phyloP scores from a whole-genome alignment of 805 yeast genomes.

The Zygotorulaspora sp. region DNA sequence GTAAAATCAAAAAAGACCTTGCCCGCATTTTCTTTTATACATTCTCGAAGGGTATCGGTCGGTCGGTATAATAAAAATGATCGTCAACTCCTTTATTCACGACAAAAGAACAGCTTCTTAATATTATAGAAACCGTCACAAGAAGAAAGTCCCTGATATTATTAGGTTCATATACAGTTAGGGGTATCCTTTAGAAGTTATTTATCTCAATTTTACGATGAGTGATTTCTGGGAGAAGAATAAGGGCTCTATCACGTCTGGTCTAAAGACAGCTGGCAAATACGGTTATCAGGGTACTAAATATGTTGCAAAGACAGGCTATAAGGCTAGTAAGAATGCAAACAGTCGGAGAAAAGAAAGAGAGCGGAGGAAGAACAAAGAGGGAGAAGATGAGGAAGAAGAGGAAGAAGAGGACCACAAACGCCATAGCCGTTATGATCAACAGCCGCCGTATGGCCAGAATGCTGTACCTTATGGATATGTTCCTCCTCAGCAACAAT shows the following conservation, averaged over 20 bases:
- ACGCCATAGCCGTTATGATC: neutral
- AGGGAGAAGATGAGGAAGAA: slow-evolving; percentile 7
- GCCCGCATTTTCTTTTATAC: too few relatives aligned
- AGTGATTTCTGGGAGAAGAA: slow-evolving; percentile 41
- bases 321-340: slow-evolving; percentile 38
- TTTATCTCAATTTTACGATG: slow-evolving; percentile 16
- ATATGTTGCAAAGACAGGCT: slow-evolving; percentile 40
- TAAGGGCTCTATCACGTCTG: slow-evolving; percentile 38
- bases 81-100: too few relatives aligned
- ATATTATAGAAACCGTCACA: too few relatives aligned
- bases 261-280: slow-evolving; percentile 37
- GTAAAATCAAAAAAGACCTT: too few relatives aligned
- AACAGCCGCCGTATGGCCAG: slow-evolving; percentile 4
- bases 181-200: too few relatives aligned
- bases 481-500: slow-evolving; percentile 4
- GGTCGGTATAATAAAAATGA: too few relatives aligned
- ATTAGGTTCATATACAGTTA: too few relatives aligned
- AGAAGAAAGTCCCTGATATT: too few relatives aligned
- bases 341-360: slow-evolving; percentile 21
- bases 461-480: slow-evolving; percentile 1
- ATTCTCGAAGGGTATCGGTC: too few relatives aligned
- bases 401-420: slow-evolving; percentile 17
- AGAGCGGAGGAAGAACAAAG: slow-evolving; percentile 8
- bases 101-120: too few relatives aligned
- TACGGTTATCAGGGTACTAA: slow-evolving; percentile 39